These are phyloP conservation scores for Hemileia vastatrix DNA, from an alignment of 1,284 basidiomycete species.

Conservation along the genomic window DNA sequence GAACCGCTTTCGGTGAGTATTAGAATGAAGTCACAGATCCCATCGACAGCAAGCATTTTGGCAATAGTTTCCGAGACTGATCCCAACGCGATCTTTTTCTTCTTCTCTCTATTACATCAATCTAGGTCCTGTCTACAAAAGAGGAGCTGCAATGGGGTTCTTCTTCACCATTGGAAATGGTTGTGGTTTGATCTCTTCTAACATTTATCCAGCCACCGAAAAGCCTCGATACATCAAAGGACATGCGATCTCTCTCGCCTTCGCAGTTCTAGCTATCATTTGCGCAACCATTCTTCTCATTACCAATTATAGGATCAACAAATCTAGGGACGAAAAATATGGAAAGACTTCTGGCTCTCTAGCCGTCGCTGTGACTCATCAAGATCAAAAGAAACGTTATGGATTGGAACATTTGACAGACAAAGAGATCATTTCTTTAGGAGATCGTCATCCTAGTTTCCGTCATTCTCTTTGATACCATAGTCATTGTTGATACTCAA, in stretches of 20 bases:
- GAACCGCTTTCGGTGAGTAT: constrained; percentile 43
- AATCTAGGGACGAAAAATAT: constrained; percentile 27
- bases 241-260: constrained; percentile 34
- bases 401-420: constrained; percentile 45
- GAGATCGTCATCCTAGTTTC: constrained; percentile 38
- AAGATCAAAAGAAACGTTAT: constrained; percentile 42
- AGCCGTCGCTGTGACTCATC: background rate
- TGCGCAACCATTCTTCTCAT: constrained; percentile 28
- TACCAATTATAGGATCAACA: constrained; percentile 28
- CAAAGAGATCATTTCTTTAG: constrained; percentile 47
- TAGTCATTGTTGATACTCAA: background rate
- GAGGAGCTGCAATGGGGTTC: constrained; percentile 48
- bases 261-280: constrained; percentile 31
- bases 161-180: constrained; percentile 49
- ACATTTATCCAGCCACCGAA: constrained; percentile 42
- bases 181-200: constrained; percentile 48
- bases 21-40: background rate
- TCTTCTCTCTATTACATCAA: background rate
- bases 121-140: constrained; percentile 33
- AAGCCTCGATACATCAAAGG: constrained; percentile 26
- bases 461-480: too few species aligned
- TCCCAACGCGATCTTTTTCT: background rate
- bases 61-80: too few species aligned
- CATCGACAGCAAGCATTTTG: background rate
- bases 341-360: constrained; percentile 17